Evolutionary conservation across 139 green algal species (phyloP).

Genomic region (Coelastrella sp.): DNA sequence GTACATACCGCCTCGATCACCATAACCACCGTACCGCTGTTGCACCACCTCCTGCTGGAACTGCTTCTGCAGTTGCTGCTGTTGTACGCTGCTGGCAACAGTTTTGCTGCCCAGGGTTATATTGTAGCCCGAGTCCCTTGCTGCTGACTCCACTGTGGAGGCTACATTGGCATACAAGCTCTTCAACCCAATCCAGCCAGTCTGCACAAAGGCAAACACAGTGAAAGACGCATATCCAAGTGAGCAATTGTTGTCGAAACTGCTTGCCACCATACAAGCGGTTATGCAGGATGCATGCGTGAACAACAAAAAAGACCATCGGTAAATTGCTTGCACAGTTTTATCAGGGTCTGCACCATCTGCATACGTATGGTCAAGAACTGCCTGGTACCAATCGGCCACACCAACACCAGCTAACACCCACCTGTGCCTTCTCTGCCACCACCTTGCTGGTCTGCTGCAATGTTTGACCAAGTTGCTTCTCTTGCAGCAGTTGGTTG

Average conservation of each 20-base stretch:
- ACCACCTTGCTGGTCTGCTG: constrained; percentile 60
- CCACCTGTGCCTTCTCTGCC: constrained; percentile 56
- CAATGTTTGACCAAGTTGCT: constrained; percentile 63
- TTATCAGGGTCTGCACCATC: too few relatives aligned
- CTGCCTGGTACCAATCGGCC: not conserved
- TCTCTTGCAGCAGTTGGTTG: constrained; percentile 61
- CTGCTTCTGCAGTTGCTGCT: constrained; percentile 40
- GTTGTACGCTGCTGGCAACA: constrained; percentile 37
- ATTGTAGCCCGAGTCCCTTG: constrained; percentile 62
- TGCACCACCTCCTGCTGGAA: constrained; percentile 1
- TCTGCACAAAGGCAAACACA: constrained; percentile 36
- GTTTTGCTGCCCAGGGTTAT: constrained; percentile 65
- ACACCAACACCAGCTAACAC: not conserved
- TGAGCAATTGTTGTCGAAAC: too few relatives aligned
- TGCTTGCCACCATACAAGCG: too few relatives aligned
- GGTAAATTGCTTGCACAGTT: too few relatives aligned
- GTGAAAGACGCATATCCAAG: too few relatives aligned
- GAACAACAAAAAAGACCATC: too few relatives aligned
- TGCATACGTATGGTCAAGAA: not conserved
- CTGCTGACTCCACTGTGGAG: constrained; percentile 63
- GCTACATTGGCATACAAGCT: constrained; percentile 69
- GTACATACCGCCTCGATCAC: not conserved
- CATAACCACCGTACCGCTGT: constrained; percentile 25
- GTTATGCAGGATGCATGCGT: too few relatives aligned
- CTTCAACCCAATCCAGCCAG: constrained; percentile 59